Evolutionary conservation across 2,329 filamentous ascomycete genomes (phyloP), one percentile per base, ranked within the genome.

Genomic region (Colletotrichum sp.): DNA sequence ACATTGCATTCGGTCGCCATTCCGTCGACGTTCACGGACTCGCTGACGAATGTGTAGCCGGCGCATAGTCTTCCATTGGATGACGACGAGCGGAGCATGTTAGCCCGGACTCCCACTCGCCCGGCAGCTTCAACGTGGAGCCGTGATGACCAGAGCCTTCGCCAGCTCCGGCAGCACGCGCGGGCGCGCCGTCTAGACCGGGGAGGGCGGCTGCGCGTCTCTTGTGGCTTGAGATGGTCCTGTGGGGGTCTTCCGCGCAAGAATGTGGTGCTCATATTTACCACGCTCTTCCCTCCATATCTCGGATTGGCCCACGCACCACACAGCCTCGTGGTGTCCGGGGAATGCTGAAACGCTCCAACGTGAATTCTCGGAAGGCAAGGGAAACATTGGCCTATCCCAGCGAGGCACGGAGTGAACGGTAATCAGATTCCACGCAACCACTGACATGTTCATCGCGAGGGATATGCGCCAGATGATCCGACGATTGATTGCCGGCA

Each of bases 271-370:
- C 39, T 57, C 57, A 52, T 22, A 30, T 67, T 55, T 32, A 55
- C 34, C 69, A 36, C 16, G 32, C 32, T 19, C 34, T 72, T 36
- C 63, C 57, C 55, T 49, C 65, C 44, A 68, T 66, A 63, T 44
- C 39, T 49, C 44, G 25, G 25, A 64, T 67, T 68, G 55, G 70
- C 32, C 64, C 27, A 69, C n/a, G 25, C 62, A 66, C 22, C 55
- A 55, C 39, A 68, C 27, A 64, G 44, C 64, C 44, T 69, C 59
- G 27, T 64, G 59, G 49, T 64, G 34, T 65, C 57, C 27, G 57
- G 59, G 44, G 65, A 76, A 69, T 76, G 74, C 70, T 66, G 74
- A 73, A 76, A 73, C 44, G 22, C 64, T 61, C 44, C n/a, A 59
- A 30, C n/a, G 29, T 16, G 22, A 71, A 25, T 69, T 27, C n/a